These are phyloP conservation scores for Boletus huronensis DNA, from an alignment of 768 basidiomycete species.

Conservation along the genomic window DNA sequence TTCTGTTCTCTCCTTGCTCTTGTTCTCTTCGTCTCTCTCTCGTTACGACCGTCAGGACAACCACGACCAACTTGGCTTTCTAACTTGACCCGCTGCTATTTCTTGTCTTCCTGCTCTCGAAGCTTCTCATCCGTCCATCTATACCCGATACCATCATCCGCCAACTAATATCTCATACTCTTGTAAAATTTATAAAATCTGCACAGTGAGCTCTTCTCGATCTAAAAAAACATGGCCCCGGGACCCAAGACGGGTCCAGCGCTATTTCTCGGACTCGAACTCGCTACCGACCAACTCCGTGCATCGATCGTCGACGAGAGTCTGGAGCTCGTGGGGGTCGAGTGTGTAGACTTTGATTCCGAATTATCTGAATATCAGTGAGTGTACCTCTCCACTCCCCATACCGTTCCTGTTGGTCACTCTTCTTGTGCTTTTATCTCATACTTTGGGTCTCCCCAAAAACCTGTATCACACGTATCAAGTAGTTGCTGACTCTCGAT, in stretches of 20 bases:
- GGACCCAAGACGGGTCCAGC: slow-evolving; percentile 40
- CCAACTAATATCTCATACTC: slow-evolving; percentile 14
- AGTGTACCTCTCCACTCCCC: slow-evolving; percentile 31
- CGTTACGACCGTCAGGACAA: slow-evolving; percentile 28
- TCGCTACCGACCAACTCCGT: slow-evolving; percentile 79
- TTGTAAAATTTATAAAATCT: slow-evolving; percentile 6
- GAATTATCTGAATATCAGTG: slow-evolving; percentile 81
- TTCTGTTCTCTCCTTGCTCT: slow-evolving; percentile 9
- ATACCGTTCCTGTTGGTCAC: neutral
- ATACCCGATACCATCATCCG: slow-evolving; percentile 32
- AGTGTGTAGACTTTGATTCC: slow-evolving; percentile 78
- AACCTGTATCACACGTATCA: slow-evolving; percentile 12
- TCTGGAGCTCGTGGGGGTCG: slow-evolving; percentile 77
- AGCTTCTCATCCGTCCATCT: slow-evolving; percentile 10
- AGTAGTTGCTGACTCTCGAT: slow-evolving; percentile 17
- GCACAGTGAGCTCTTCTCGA: neutral
- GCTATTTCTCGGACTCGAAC: slow-evolving; percentile 85
- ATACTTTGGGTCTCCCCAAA: neutral
- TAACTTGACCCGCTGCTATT: slow-evolving; percentile 2
- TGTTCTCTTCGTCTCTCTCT: slow-evolving; percentile 11
- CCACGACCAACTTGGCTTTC: slow-evolving; percentile 10
- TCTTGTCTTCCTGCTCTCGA: slow-evolving; percentile 13
- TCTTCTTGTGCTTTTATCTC: neutral
- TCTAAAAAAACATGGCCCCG: slow-evolving; percentile 29
- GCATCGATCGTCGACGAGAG: slow-evolving; percentile 82